These are phyloP conservation scores for Wickerhamiella sorbophila DNA, from an alignment of 805 yeast species.

Conservation along the genomic window DNA sequence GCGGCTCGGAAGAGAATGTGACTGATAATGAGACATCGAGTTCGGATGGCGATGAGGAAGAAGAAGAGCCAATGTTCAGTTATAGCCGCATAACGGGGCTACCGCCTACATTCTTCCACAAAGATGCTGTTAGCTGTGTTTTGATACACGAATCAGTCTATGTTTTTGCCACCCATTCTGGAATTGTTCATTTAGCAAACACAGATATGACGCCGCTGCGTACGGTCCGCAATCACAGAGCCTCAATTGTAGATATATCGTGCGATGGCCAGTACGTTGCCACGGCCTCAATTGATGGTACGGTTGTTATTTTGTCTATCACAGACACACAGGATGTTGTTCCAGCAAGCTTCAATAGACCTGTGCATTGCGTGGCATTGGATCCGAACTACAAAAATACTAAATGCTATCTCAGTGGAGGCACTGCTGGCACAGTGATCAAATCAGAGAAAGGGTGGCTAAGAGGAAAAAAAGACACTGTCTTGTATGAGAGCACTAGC, in stretches of 20 bases:
- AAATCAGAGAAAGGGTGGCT: slow-evolving; percentile 75
- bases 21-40: slow-evolving; percentile 5
- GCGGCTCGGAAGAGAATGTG: neutral
- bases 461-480: slow-evolving; percentile 59
- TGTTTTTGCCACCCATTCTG: slow-evolving; percentile 83
- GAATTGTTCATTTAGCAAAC: slow-evolving; percentile 53
- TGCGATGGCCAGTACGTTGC: slow-evolving; percentile 60
- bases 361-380: slow-evolving; percentile 73
- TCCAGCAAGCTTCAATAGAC: slow-evolving; percentile 74
- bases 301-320: slow-evolving; percentile 67
- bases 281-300: slow-evolving; percentile 88
- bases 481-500: slow-evolving; percentile 30
- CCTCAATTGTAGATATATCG: slow-evolving; percentile 62
- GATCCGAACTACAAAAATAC: slow-evolving; percentile 52
- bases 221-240: slow-evolving; percentile 70
- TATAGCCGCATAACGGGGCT: slow-evolving; percentile 56
- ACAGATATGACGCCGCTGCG: slow-evolving; percentile 48
- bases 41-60: slow-evolving; percentile 28
- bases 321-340: slow-evolving; percentile 45
- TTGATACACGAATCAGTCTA: slow-evolving; percentile 44
- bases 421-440: slow-evolving; percentile 72
- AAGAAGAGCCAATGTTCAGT: slow-evolving; percentile 51
- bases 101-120: slow-evolving; percentile 54
- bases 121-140: slow-evolving; percentile 68
- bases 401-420: slow-evolving; percentile 69